A percentile compares a stretch with the other conserved stretches of the same genome.
Evolutionary conservation across 257 asterid species (phyloP).

Genomic region (Vinca minor): DNA sequence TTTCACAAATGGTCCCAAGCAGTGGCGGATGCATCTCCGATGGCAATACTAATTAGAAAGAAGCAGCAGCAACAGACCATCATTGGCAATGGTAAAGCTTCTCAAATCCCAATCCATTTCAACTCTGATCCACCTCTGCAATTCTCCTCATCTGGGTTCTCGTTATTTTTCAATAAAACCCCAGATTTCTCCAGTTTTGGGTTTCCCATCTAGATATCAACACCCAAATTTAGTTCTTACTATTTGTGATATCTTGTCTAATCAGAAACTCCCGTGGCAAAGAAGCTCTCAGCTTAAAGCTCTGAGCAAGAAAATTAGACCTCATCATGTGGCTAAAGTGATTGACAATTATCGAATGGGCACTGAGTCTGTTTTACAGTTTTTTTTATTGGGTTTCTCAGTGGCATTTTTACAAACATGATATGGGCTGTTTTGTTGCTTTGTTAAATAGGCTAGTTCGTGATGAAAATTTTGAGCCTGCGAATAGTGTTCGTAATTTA

Average conservation of each 20-base stretch:
- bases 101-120: slow-evolving; percentile 35
- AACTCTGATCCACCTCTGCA: slow-evolving; percentile 17
- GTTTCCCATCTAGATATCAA: neutral
- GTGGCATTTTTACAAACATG: slow-evolving; percentile 72
- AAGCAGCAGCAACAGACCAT: slow-evolving; percentile 6
- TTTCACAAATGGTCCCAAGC: too few species aligned
- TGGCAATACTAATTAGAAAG: neutral
- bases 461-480: slow-evolving; percentile 47
- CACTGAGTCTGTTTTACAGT: slow-evolving; percentile 45
- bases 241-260: slow-evolving; percentile 49
- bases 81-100: slow-evolving; percentile 58
- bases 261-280: slow-evolving; percentile 44
- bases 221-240: slow-evolving; percentile 29
- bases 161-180: slow-evolving; percentile 35
- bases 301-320: slow-evolving; percentile 45
- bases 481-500: slow-evolving; percentile 70
- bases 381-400: slow-evolving; percentile 81
- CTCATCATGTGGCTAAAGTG: slow-evolving; percentile 49
- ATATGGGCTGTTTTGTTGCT: slow-evolving; percentile 56
- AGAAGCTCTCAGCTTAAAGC: slow-evolving; percentile 48
- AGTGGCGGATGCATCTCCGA: neutral
- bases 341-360: slow-evolving; percentile 29
- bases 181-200: slow-evolving; percentile 10
- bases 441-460: slow-evolving; percentile 68
- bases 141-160: slow-evolving; percentile 20